Percentiles rank a stretch among this genome's conserved stretches.
These are phyloP conservation scores for Taxillus chinensis DNA, from an alignment of 164 flowering plant species.

Conservation along the genomic window DNA sequence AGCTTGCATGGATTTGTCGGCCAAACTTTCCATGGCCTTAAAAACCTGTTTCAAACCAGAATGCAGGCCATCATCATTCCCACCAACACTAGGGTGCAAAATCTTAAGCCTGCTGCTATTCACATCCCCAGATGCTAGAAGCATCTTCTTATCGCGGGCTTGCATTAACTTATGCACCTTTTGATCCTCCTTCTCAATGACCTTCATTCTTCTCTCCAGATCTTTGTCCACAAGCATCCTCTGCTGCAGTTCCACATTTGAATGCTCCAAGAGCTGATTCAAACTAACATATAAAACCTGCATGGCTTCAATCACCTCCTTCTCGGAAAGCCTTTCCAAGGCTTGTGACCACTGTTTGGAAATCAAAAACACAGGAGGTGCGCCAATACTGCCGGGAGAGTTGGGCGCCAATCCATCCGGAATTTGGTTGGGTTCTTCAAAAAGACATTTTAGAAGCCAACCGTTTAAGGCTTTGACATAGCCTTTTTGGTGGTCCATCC, in stretches of 20 bases:
- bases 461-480: conserved; percentile 38
- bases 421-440: conserved; percentile 38
- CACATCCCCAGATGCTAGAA: neutral
- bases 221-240: conserved; percentile 22
- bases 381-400: conserved; percentile 44
- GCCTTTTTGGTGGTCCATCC: conserved; percentile 40
- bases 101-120: neutral
- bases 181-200: conserved; percentile 18
- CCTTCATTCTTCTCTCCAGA: conserved; percentile 22
- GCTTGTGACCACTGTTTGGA: conserved; percentile 42
- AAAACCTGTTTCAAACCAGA: conserved; percentile 16
- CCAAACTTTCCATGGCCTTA: conserved; percentile 16
- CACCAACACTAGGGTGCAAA: neutral
- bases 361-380: conserved; percentile 48
- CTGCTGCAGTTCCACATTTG: conserved; percentile 22
- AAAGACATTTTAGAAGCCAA: conserved; percentile 48
- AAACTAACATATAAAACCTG: conserved; percentile 19
- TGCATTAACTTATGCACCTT: conserved; percentile 17
- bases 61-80: conserved; percentile 2
- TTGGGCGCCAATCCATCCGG: conserved; percentile 33
- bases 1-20: conserved; percentile 9
- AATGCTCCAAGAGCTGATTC: conserved; percentile 20
- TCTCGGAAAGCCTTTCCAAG: conserved; percentile 33
- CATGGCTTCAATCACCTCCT: conserved; percentile 41
- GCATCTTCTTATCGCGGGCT: conserved; percentile 8